A percentile compares a stretch with the other conserved stretches of the same genome.
Conservation (phyloP, 2,329 filamentous ascomycete species). For the Fusarium secorum region DNA sequence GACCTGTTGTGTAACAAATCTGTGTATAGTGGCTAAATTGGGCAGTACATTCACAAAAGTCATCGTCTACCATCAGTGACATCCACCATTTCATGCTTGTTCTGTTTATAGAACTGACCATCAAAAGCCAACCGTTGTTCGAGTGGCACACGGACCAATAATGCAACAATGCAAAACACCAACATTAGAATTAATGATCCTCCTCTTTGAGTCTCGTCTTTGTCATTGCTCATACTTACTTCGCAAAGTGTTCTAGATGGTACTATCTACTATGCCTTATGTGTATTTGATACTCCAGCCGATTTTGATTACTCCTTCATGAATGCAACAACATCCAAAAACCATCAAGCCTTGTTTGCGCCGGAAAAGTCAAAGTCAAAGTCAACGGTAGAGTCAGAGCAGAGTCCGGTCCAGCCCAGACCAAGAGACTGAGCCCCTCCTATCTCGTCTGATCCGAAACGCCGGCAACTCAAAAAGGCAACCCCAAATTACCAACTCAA, state of each 20-base stretch:
- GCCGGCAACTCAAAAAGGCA: conserved; percentile 13
- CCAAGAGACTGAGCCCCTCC: neutral
- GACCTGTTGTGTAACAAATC: neutral
- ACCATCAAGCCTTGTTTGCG: conserved; percentile 4
- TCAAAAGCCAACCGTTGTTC: neutral
- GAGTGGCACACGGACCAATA: conserved; percentile 1
- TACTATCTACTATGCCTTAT: conserved; percentile 14
- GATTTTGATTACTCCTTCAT: conserved; percentile 15
- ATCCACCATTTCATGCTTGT: conserved; percentile 8
- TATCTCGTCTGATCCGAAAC: conserved; percentile 13
- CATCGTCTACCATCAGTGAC: conserved; percentile 11
- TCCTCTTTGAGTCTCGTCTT: conserved; percentile 2
- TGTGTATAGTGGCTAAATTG: neutral
- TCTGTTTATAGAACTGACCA: conserved; percentile 30
- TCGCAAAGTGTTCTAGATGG: conserved; percentile 13
- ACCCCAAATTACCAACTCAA: conserved; percentile 45
- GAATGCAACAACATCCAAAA: conserved; percentile 33
- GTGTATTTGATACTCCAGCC: conserved; percentile 20
- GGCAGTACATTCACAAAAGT: neutral
- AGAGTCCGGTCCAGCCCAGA: neutral
- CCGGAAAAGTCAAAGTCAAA: conserved; percentile 6
- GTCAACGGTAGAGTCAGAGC: neutral
- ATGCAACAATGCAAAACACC: neutral
- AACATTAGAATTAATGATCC: neutral
- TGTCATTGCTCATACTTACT: conserved; percentile 18